A percentile compares a stretch with the other conserved stretches of the same genome.
phyloP scores from a whole-genome alignment of 495 filamentous ascomycete species.

The Penicillium riverlandense region DNA sequence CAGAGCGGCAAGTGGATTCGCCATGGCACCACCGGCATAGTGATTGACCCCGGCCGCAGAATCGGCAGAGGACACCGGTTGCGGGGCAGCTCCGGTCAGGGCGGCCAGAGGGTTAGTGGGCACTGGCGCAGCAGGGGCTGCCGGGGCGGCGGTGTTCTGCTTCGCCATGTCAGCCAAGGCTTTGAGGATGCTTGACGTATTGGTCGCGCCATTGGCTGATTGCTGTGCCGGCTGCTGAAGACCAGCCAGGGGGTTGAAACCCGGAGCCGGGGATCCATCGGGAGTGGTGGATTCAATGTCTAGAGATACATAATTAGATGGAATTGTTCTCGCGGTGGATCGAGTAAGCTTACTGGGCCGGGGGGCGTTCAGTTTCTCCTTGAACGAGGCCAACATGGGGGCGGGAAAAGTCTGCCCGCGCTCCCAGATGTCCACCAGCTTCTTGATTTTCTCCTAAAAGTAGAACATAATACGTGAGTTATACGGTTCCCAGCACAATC shows the following conservation, averaged over 20 bases:
- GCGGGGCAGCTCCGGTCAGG: conserved; percentile 40
- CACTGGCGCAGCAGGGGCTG: conserved; percentile 41
- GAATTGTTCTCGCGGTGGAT: not conserved
- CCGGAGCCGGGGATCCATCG: conserved; percentile 65
- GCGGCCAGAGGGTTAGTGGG: conserved; percentile 48
- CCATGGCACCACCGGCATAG: conserved; percentile 44
- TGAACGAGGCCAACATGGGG: conserved; percentile 76
- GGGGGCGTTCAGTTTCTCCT: conserved; percentile 66
- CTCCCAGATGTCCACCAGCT: conserved; percentile 97
- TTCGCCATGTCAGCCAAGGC: conserved; percentile 81
- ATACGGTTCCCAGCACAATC: conserved; percentile 19
- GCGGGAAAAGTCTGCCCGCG: conserved; percentile 85
- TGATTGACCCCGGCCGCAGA: conserved; percentile 47
- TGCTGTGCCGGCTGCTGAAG: conserved; percentile 30
- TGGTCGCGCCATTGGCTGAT: conserved; percentile 28
- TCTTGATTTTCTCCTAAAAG: conserved; percentile 88
- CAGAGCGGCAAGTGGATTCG: conserved; percentile 41
- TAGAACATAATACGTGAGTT: conserved; percentile 41
- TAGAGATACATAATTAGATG: conserved; percentile 12
- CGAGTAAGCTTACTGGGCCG: conserved; percentile 50
- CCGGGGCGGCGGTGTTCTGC: conserved; percentile 61
- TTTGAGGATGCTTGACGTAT: conserved; percentile 70
- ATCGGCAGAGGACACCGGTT: conserved; percentile 40
- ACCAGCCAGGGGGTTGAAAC: conserved; percentile 31
- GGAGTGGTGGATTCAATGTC: conserved; percentile 71